Percentiles rank a stretch among this genome's conserved stretches.
Conservation (phyloP, 2,329 filamentous ascomycete genomes). For the Aspergillus udagawae region DNA sequence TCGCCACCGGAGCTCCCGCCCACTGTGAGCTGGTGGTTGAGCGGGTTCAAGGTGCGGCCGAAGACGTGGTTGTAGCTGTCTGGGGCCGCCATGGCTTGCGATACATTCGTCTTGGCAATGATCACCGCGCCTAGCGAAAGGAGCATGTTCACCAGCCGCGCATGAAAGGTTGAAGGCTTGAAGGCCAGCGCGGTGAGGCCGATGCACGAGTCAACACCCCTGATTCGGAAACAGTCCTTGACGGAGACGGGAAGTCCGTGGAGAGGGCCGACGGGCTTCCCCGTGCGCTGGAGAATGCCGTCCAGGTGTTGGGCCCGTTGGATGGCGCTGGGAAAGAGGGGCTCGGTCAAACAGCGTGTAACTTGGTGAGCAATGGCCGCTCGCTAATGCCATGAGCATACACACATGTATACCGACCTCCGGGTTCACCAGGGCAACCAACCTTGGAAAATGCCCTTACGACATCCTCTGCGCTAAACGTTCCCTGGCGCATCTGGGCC, state of each 20-base stretch:
- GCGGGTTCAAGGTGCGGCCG: constrained; percentile 60
- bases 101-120: constrained; percentile 69
- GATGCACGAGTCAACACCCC: constrained; percentile 51
- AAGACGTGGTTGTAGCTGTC: constrained; percentile 61
- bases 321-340: constrained; percentile 49
- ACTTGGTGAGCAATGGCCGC: constrained; percentile 38
- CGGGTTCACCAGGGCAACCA: no score
- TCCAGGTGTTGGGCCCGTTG: constrained; percentile 49
- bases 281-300: constrained; percentile 34
- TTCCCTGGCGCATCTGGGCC: no score
- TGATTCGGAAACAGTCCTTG: constrained; percentile 45
- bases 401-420: no score
- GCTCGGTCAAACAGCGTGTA: constrained; percentile 50
- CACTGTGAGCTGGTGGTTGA: constrained; percentile 56
- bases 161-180: constrained; percentile 54
- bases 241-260: constrained; percentile 58
- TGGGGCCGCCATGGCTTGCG: constrained; percentile 52
- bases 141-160: constrained; percentile 56
- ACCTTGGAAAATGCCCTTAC: no score
- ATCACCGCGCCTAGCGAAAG: constrained; percentile 59
- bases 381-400: constrained; percentile 48
- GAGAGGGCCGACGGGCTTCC: constrained; percentile 52
- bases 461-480: no score
- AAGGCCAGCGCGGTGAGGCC: constrained; percentile 59
- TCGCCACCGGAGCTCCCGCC: constrained; percentile 67